Evolutionary conservation across 352 stramenopile species (phyloP).

Genomic region (Phytophthora pseudosyringae): DNA sequence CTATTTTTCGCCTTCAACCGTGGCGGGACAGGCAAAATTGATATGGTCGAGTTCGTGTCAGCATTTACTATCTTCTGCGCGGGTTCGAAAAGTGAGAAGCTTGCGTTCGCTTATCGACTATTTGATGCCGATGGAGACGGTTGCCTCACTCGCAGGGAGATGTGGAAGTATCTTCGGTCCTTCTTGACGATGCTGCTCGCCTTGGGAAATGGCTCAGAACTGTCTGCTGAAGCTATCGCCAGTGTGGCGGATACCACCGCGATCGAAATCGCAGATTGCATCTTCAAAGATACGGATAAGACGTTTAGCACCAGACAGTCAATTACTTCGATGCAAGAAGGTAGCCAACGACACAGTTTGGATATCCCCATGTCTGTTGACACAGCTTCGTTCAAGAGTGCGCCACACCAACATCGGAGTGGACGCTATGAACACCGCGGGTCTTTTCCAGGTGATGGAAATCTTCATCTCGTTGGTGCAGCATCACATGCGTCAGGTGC

Average conservation of each 20-base stretch:
- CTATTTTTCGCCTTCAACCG: constrained; percentile 91
- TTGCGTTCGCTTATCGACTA: constrained; percentile 89
- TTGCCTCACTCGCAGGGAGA: constrained; percentile 90
- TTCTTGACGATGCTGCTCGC: constrained; percentile 96
- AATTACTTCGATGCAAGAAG: constrained; percentile 29
- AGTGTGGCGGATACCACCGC: constrained; percentile 82
- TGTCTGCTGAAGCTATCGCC: constrained; percentile 83
- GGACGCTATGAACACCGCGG: constrained; percentile 74
- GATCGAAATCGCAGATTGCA: constrained; percentile 82
- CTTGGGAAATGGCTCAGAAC: constrained; percentile 89
- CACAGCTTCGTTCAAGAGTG: constrained; percentile 42
- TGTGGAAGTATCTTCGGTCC: constrained; percentile 93
- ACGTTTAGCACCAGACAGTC: constrained; percentile 65
- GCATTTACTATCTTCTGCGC: constrained; percentile 94
- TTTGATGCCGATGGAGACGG: constrained; percentile 93
- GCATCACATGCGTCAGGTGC: constrained; percentile 57
- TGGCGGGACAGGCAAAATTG: constrained; percentile 83
- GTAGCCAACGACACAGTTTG: constrained; percentile 60
- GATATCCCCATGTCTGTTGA: constrained; percentile 59
- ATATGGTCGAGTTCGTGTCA: constrained; percentile 92
- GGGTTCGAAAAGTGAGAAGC: constrained; percentile 96
- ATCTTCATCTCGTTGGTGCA: constrained; percentile 60
- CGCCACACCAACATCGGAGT: constrained; percentile 30
- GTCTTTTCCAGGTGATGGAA: constrained; percentile 67
- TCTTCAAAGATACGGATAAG: constrained; percentile 88